These are phyloP conservation scores for Lupinus albus DNA, from an alignment of 306 rosid genomes.

Conservation along the genomic window DNA sequence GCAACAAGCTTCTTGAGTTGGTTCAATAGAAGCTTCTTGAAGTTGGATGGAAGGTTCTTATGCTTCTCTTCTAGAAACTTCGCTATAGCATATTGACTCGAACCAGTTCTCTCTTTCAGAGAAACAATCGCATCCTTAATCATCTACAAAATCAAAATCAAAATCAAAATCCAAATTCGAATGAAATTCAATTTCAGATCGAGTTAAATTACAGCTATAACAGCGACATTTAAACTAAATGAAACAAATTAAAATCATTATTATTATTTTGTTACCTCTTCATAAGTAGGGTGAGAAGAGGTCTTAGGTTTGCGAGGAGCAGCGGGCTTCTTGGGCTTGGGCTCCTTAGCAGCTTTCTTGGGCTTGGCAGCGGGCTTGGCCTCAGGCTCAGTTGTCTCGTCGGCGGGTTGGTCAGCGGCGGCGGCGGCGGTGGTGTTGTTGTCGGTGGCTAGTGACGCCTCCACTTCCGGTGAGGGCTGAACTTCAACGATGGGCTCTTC, in stretches of 20 bases:
- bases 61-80: constrained; percentile 77
- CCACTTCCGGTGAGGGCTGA: constrained; percentile 32
- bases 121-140: constrained; percentile 75
- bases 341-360: constrained; percentile 49
- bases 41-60: constrained; percentile 63
- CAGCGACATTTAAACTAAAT: no score
- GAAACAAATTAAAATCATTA: no score
- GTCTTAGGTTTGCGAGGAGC: constrained; percentile 55
- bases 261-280: constrained; percentile 53
- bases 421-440: no score
- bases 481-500: constrained; percentile 46
- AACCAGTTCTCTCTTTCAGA: constrained; percentile 72
- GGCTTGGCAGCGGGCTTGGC: constrained; percentile 41
- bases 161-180: background rate
- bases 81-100: constrained; percentile 78
- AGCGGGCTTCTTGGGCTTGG: constrained; percentile 56
- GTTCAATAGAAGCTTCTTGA: constrained; percentile 65
- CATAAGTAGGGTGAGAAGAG: constrained; percentile 75
- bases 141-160: constrained; percentile 51
- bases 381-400: constrained; percentile 31
- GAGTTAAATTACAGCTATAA: no score
- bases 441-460: background rate
- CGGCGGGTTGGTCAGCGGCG: constrained; percentile 30
- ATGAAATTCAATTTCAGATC: background rate
- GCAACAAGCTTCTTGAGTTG: constrained; percentile 79